Evolutionary conservation across 768 basidiomycete genomes (phyloP).

Genomic region (Calvatia gigantea): DNA sequence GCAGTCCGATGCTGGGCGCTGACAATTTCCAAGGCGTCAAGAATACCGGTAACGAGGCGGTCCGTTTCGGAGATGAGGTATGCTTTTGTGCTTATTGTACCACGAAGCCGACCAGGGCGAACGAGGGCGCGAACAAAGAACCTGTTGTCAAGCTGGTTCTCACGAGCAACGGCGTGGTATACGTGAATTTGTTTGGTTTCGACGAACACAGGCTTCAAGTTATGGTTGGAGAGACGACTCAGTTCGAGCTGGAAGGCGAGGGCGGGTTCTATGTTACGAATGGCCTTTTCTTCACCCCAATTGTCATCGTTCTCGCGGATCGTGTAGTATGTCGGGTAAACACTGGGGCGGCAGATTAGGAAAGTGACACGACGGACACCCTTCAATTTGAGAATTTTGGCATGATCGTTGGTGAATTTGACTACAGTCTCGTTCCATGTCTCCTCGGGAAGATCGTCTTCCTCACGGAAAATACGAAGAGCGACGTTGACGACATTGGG

Average conservation of each 20-base stretch:
- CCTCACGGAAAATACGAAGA: constrained; percentile 80
- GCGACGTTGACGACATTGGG: constrained; percentile 96
- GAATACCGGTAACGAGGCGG: constrained; percentile 87
- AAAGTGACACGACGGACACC: constrained; percentile 92
- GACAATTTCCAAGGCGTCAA: constrained; percentile 95
- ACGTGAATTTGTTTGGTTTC: constrained; percentile 98
- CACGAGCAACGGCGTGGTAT: constrained; percentile 91
- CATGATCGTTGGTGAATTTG: constrained; percentile 67
- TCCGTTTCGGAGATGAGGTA: constrained; percentile 99
- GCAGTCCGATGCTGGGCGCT: constrained; percentile 86
- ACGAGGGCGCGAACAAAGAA: constrained; percentile 98
- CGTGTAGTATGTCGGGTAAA: constrained; percentile 95
- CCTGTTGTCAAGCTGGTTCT: constrained; percentile 96
- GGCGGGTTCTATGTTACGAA: constrained; percentile 98
- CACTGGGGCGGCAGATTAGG: constrained; percentile 84
- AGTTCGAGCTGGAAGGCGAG: constrained; percentile 97
- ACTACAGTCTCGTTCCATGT: constrained; percentile 74
- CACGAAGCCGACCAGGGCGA: constrained; percentile 90
- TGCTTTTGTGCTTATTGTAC: constrained; percentile 91
- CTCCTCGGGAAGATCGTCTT: constrained; percentile 73
- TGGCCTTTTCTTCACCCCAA: constrained; percentile 94
- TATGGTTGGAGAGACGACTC: constrained; percentile 94
- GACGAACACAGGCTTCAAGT: constrained; percentile 92
- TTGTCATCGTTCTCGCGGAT: constrained; percentile 66
- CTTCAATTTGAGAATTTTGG: constrained; percentile 57